Evolutionary conservation across 345 rosid species (phyloP).

Genomic region (Brassica nigra): DNA sequence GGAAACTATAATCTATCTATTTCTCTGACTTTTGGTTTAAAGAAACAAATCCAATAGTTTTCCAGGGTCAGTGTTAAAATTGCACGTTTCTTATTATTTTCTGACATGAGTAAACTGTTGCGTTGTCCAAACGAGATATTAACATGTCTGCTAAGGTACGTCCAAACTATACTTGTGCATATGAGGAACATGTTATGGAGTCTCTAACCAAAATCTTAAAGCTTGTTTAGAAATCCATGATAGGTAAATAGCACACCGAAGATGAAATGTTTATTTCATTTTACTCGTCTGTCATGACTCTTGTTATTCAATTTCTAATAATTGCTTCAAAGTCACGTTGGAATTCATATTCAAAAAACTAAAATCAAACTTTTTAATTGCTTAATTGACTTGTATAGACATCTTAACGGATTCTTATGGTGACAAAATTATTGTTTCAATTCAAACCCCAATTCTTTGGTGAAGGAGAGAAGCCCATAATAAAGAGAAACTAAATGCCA

Average conservation of each 20-base stretch:
- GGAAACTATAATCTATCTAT: neutral
- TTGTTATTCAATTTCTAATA: no score
- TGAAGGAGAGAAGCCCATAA: no score
- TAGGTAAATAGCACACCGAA: neutral
- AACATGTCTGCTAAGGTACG: no score
- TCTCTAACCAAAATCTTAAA: neutral
- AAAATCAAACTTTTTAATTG: no score
- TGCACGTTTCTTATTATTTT: neutral
- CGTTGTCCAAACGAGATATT: neutral
- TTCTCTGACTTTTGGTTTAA: neutral
- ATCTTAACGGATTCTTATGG: no score
- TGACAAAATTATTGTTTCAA: neutral
- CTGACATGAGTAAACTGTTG: neutral
- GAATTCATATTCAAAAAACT: neutral
- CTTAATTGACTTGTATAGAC: no score
- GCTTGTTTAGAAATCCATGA: neutral
- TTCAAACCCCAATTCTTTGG: neutral
- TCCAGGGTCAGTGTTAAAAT: neutral
- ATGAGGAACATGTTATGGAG: neutral
- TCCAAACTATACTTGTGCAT: neutral
- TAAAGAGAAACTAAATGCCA: neutral
- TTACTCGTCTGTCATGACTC: no score
- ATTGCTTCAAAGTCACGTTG: no score
- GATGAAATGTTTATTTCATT: no score
- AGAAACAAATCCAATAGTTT: neutral